Base-by-base conservation (phyloP, 2,329 filamentous ascomycete species). In the Clonostachys chloroleuca region DNA sequence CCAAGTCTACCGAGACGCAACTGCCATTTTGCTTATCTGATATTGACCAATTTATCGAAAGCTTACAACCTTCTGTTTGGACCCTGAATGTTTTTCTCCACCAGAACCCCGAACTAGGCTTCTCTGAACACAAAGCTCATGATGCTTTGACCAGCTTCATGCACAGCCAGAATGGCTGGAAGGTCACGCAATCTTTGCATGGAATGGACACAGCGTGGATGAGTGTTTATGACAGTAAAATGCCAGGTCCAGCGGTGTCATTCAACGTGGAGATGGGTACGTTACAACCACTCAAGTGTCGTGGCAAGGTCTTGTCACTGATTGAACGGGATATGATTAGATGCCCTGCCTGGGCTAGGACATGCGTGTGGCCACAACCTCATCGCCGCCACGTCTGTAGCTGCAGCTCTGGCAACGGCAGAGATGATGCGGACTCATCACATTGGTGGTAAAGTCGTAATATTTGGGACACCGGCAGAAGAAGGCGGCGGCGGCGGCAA, bases 291-390 rank as follows among this genome's bases (percentile, higher is more conserved):
- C 73, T 47, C 70, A 72, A 47, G 66, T 62, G 3, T 9, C 24
- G 24, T 30, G 24, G 24, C 24, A 30, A 10, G 24, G 4, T 1
- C 68, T 71, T 39, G 63, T 64, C 9, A 60, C 8, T 67, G 71
- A 50, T 64, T 63, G 44, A 60, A 56, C 59, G 46, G 44, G 55
- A 72, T 73, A 79, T 53, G 5, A 24, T 6, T 17, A 44, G 62
- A 53, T 54, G 73, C 74, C 4, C 63, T 79, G 5, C 71, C 74
- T 2, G 69, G 65, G 2, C 66, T 78, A 8, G 75, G 75, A 35
- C 75, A 79, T 52, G 74, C 74, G 8, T 80, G 77, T 47, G 77
- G 77, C 5, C 77, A 80, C 59, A 80, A 80, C 51, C 65, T 78
- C 36, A 78, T 79, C 46, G 74, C 74, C 6, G 72, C 66, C 0